A percentile compares a stretch with the other conserved stretches of the same genome.
These are phyloP conservation scores for Hymenoscyphus linearis DNA, from an alignment of 2,329 filamentous ascomycete species.

Conservation along the genomic window DNA sequence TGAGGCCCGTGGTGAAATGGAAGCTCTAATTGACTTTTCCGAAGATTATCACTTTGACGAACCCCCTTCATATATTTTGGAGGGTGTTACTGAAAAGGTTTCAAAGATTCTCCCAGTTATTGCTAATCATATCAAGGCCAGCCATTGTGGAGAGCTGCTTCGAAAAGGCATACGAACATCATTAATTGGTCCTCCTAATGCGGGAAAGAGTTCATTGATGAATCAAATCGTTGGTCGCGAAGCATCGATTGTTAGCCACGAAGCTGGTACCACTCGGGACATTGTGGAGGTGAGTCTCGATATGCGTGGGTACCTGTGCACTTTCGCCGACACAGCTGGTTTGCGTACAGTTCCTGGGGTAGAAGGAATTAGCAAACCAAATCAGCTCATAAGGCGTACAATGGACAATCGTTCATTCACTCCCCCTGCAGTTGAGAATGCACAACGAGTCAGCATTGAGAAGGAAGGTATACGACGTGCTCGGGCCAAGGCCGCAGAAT, in stretches of 20 bases:
- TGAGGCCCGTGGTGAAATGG: constrained; percentile 80
- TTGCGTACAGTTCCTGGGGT: constrained; percentile 49
- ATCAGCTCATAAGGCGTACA: neutral
- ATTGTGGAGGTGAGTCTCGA: constrained; percentile 90
- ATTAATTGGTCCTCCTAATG: constrained; percentile 86
- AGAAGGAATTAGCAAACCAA: constrained; percentile 12
- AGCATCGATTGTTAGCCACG: constrained; percentile 88
- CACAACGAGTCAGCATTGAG: constrained; percentile 52
- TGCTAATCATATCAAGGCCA: constrained; percentile 65
- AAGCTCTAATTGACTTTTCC: constrained; percentile 93
- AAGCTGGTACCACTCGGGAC: constrained; percentile 91
- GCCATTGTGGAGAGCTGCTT: constrained; percentile 76
- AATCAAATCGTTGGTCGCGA: constrained; percentile 87
- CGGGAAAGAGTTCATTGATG: constrained; percentile 89
- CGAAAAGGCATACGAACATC: constrained; percentile 81
- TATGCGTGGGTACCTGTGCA: constrained; percentile 82
- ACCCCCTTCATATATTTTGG: constrained; percentile 65
- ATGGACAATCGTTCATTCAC: neutral
- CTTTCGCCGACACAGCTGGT: constrained; percentile 93
- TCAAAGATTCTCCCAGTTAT: constrained; percentile 56
- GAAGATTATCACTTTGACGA: constrained; percentile 98
- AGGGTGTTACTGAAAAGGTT: constrained; percentile 63
- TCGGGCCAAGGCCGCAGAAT: constrained; percentile 71
- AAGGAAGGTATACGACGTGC: constrained; percentile 86
- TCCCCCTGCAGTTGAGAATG: constrained; percentile 48